Conservation (phyloP, 2,329 filamentous ascomycete genomes). For the Trichoderma semiorbis region DNA sequence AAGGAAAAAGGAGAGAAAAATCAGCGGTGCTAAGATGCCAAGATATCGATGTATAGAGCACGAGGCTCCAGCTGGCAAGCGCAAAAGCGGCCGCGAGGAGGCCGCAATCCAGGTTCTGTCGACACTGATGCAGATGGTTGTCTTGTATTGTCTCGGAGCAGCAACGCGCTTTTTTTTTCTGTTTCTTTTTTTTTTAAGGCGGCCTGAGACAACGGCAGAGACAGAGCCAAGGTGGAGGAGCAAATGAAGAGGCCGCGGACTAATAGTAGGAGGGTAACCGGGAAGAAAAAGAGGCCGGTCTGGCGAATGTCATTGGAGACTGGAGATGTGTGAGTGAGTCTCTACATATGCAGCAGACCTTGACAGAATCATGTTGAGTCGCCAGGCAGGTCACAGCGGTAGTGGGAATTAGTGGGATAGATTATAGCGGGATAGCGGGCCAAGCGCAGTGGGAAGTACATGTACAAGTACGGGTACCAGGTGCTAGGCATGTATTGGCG, state of each 20-base stretch:
- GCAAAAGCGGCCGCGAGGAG: neutral
- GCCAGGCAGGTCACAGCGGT: constrained; percentile 11
- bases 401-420: constrained; percentile 6
- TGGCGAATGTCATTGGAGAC: neutral
- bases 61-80: neutral
- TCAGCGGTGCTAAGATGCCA: neutral
- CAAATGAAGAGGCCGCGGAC: neutral
- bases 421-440: neutral
- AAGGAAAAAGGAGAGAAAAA: neutral
- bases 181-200: neutral
- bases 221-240: neutral
- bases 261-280: neutral
- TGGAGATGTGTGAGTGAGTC: constrained; percentile 3
- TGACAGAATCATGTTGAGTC: neutral
- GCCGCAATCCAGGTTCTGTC: neutral
- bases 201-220: neutral
- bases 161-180: constrained; percentile 1
- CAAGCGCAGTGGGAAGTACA: neutral
- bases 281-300: neutral
- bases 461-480: neutral
- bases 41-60: neutral
- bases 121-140: neutral
- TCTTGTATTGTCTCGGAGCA: neutral
- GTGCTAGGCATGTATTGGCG: neutral
- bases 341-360: neutral